Conservation (phyloP, 2,329 filamentous ascomycete species). For the Fusarium sp. region DNA sequence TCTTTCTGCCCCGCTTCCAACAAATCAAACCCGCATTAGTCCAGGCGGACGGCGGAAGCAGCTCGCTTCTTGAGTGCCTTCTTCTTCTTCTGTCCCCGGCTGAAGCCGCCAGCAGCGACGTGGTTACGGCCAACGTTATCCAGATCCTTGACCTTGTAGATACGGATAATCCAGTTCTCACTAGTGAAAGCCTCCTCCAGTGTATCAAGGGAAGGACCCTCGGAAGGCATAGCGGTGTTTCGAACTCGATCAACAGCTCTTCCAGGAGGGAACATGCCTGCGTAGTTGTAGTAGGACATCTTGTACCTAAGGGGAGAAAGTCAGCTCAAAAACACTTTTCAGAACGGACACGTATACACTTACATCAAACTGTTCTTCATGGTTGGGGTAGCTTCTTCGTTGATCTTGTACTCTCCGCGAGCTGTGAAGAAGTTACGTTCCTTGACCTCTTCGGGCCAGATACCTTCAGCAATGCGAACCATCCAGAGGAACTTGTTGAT, state of each 20-base stretch:
- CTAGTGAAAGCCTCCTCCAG: conserved; percentile 98
- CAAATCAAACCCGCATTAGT: conserved; percentile 59
- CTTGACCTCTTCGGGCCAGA: conserved; percentile 99
- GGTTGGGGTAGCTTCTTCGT: conserved; percentile 90
- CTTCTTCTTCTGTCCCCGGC: conserved; percentile 87
- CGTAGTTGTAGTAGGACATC: conserved; percentile 99
- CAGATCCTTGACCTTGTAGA: conserved; percentile 99
- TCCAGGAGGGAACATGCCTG: conserved; percentile 88
- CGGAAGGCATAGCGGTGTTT: conserved; percentile 80
- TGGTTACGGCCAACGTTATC: conserved; percentile 96
- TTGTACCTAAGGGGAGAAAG: conserved; percentile 80
- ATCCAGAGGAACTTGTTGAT: conserved; percentile 99
- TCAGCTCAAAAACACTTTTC: conserved; percentile 18
- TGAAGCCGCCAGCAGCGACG: conserved; percentile 74
- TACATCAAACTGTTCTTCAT: conserved; percentile 99
- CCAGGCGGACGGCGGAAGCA: conserved; percentile 76
- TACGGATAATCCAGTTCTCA: conserved; percentile 99
- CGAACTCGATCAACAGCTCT: conserved; percentile 93
- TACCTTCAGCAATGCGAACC: conserved; percentile 98
- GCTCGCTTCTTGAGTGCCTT: conserved; percentile 77
- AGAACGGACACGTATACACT: conserved; percentile 54
- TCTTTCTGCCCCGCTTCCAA: conserved; percentile 29
- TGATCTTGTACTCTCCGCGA: conserved; percentile 93
- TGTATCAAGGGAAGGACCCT: conserved; percentile 86
- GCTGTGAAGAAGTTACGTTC: conserved; percentile 96